These are phyloP conservation scores for Hordeum marinum DNA, from an alignment of 176 grass and related monocot species.

Conservation along the genomic window DNA sequence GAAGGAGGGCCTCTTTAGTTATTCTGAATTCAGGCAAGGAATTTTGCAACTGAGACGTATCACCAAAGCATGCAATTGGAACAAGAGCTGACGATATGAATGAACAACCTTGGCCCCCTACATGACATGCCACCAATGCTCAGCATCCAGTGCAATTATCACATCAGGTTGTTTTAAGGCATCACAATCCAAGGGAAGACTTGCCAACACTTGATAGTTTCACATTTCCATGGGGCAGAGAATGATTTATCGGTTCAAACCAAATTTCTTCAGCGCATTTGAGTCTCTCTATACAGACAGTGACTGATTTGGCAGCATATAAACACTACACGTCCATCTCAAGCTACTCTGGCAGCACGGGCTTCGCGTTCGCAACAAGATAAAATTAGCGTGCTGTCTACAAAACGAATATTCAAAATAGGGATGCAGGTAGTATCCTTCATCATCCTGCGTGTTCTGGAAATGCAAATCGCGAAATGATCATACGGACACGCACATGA, in stretches of 20 bases:
- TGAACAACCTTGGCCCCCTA: neutral
- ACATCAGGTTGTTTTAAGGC: neutral
- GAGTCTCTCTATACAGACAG: neutral
- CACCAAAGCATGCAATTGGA: neutral
- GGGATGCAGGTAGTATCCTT: neutral
- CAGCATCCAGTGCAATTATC: neutral
- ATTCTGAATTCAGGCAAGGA: neutral
- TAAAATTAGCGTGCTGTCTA: neutral
- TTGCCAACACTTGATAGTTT: neutral
- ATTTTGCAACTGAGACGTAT: neutral
- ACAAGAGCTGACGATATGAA: neutral
- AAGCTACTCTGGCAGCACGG: neutral
- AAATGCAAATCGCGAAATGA: neutral
- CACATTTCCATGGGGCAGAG: neutral
- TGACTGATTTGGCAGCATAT: constrained; percentile 9
- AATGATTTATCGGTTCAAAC: neutral
- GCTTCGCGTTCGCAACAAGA: neutral
- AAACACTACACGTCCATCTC: neutral
- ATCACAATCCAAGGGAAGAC: neutral
- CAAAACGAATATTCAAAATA: neutral
- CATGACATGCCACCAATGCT: neutral
- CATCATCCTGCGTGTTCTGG: neutral
- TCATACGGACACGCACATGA: neutral
- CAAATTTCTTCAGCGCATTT: neutral
- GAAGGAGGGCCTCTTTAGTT: neutral